Evolutionary conservation across 208 protist genomes (phyloP).

Genomic region (Crithidia bombi): DNA sequence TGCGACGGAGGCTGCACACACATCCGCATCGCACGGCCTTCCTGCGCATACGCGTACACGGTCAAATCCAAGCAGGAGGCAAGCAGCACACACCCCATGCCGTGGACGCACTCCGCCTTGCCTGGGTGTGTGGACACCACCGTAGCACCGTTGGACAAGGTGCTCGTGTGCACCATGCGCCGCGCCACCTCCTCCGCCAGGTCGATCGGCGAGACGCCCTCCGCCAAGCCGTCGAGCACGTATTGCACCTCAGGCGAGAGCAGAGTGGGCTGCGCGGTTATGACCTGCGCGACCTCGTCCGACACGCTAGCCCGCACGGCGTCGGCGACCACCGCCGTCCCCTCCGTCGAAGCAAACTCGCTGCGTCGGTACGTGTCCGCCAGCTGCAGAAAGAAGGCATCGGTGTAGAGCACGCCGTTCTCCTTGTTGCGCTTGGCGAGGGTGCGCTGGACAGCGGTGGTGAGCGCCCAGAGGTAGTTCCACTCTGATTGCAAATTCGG

Average conservation of each 20-base stretch:
- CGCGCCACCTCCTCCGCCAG: constrained; percentile 73
- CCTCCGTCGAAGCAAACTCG: constrained; percentile 25
- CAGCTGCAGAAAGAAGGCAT: constrained; percentile 74
- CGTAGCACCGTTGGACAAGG: constrained; percentile 57
- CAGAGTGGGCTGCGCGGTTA: constrained; percentile 4
- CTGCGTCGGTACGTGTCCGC: constrained; percentile 42
- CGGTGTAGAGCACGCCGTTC: constrained; percentile 60
- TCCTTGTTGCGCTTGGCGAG: constrained; percentile 44
- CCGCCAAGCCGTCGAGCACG: constrained; percentile 61
- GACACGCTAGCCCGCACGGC: constrained; percentile 46
- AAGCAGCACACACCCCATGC: constrained; percentile 58
- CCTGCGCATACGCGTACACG: constrained; percentile 42
- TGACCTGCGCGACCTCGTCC: constrained; percentile 35
- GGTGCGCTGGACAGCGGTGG: constrained; percentile 52
- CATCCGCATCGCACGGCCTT: constrained; percentile 31
- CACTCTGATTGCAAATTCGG: constrained; percentile 60
- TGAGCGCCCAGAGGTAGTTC: constrained; percentile 64
- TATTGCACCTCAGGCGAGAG: constrained; percentile 38
- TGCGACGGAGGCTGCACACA: constrained; percentile 11
- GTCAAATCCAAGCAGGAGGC: constrained; percentile 72
- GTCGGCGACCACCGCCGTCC: constrained; percentile 32
- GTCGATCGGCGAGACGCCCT: constrained; percentile 40
- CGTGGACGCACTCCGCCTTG: constrained; percentile 52
- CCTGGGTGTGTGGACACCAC: constrained; percentile 44
- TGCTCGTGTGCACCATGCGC: constrained; percentile 54